These are phyloP conservation scores for Irpex sp. DNA, from an alignment of 1,284 basidiomycete genomes.

Conservation along the genomic window DNA sequence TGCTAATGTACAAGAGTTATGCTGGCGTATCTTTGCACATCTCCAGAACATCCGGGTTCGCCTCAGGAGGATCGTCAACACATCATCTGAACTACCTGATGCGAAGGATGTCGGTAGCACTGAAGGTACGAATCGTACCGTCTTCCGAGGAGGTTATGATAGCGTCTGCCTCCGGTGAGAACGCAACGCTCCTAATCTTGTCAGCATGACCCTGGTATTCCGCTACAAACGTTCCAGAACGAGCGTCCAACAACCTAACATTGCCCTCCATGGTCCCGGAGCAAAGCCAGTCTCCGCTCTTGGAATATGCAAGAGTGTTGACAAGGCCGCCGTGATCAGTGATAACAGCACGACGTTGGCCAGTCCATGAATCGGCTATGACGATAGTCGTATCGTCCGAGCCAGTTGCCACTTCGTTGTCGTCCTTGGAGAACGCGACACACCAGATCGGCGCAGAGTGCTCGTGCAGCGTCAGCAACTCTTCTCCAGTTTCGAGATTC, in stretches of 20 bases:
- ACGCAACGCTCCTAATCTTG: conserved; percentile 17
- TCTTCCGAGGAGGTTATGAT: conserved; percentile 34
- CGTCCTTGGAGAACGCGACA: background rate
- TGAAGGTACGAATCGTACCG: conserved; percentile 20
- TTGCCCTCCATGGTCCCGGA: background rate
- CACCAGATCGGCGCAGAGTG: conserved; percentile 15
- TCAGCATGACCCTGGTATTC: conserved; percentile 14
- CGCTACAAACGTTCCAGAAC: background rate
- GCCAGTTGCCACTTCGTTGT: background rate
- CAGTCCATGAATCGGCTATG: background rate
- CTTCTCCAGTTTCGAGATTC: conserved; percentile 16
- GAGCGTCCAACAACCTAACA: background rate
- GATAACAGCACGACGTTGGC: background rate
- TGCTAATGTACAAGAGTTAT: background rate
- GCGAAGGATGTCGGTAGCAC: background rate
- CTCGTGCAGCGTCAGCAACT: conserved; percentile 15
- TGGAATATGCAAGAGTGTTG: background rate
- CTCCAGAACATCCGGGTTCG: too few species aligned
- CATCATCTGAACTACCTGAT: background rate
- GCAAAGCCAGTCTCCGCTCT: background rate
- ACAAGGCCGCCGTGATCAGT: background rate
- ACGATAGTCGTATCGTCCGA: background rate
- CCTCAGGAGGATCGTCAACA: too few species aligned
- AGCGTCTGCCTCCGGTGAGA: conserved; percentile 22
- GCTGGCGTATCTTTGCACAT: too few species aligned